These are phyloP conservation scores for Pezicula radicicola DNA, from an alignment of 2,329 filamentous ascomycete genomes.

Conservation along the genomic window DNA sequence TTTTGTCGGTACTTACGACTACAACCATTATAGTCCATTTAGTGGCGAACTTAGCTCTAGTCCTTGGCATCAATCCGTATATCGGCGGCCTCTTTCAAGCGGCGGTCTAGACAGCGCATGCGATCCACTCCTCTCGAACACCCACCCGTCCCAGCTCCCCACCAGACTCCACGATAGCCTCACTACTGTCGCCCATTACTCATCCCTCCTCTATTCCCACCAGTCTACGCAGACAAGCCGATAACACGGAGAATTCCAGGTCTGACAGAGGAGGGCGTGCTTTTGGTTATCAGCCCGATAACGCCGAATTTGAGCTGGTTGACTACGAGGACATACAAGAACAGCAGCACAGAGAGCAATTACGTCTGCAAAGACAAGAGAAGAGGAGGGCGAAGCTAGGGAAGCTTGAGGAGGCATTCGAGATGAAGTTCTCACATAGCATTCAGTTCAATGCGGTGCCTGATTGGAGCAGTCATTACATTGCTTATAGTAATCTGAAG, in stretches of 20 bases:
- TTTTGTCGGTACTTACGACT: too few species aligned
- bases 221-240: neutral
- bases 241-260: slow-evolving; percentile 13
- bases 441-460: slow-evolving; percentile 99
- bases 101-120: too few species aligned
- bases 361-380: slow-evolving; percentile 10
- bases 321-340: slow-evolving; percentile 21
- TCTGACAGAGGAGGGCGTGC: slow-evolving; percentile 19
- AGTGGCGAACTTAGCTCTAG: too few species aligned
- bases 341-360: slow-evolving; percentile 4
- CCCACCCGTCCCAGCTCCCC: neutral
- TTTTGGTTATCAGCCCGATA: slow-evolving; percentile 6
- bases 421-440: slow-evolving; percentile 99
- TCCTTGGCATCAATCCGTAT: too few species aligned
- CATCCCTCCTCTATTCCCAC: slow-evolving; percentile 3
- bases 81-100: too few species aligned
- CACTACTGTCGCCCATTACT: neutral
- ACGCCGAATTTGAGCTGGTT: slow-evolving; percentile 26
- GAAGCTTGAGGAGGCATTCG: slow-evolving; percentile 70
- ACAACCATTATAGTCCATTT: too few species aligned
- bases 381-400: slow-evolving; percentile 62
- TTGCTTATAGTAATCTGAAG: slow-evolving; percentile 97
- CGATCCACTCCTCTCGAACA: too few species aligned
- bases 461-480: slow-evolving; percentile 99
- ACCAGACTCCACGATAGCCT: slow-evolving; percentile 2